Evolutionary conservation across 176 grass and related monocot species (phyloP).

Genomic region (Paspalum notatum): DNA sequence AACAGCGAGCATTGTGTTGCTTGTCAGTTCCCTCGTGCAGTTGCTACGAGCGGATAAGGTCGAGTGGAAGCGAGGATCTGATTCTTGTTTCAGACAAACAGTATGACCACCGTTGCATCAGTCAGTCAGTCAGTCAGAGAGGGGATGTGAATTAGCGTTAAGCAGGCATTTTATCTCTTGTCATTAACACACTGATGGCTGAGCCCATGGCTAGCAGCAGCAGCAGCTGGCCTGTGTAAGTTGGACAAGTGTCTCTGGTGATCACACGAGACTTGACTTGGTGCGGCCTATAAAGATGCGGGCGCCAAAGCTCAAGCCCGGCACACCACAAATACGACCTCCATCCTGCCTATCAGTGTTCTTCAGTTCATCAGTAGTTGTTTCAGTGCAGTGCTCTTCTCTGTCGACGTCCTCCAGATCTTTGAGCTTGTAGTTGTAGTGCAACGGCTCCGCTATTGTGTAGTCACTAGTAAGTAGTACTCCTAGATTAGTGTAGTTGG

Average conservation of each 20-base stretch:
- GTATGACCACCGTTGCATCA: not conserved
- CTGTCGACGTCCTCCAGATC: not conserved
- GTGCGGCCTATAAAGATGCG: conserved; percentile 32
- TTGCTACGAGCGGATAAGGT: conserved; percentile 28
- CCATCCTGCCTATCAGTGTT: not conserved
- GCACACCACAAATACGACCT: conserved; percentile 25
- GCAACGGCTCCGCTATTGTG: not conserved
- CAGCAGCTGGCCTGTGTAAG: not conserved
- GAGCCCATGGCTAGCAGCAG: not conserved
- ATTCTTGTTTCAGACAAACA: conserved; percentile 15
- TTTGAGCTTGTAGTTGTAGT: not conserved
- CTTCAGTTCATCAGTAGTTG: not conserved
- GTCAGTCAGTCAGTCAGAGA: no score
- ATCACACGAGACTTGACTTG: conserved; percentile 6
- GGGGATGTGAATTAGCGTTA: no score
- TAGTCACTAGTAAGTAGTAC: not conserved
- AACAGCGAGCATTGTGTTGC: not conserved
- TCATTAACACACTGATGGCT: not conserved
- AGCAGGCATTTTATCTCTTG: not conserved
- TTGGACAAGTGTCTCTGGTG: not conserved
- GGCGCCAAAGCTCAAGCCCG: not conserved
- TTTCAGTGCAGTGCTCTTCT: not conserved
- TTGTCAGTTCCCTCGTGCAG: no score
- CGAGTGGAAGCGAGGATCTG: conserved; percentile 23
- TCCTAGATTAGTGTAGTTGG: not conserved